Conservation (phyloP, 2,329 filamentous ascomycete genomes). For the Colletotrichum karsti region DNA sequence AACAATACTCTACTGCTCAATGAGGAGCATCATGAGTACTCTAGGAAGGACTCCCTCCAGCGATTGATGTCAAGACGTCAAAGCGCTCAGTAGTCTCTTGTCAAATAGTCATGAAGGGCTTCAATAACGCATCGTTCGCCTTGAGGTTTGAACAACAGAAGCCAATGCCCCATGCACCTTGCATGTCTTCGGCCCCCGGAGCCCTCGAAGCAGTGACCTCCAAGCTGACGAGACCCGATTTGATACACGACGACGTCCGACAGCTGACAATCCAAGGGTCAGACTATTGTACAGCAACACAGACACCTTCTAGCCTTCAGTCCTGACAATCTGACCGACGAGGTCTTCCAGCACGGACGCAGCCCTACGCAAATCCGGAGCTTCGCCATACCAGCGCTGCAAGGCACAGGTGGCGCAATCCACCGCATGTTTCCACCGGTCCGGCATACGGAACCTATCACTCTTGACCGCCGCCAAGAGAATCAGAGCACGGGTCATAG, state of each 20-base stretch:
- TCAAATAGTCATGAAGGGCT: neutral
- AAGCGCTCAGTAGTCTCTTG: neutral
- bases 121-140: neutral
- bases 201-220: neutral
- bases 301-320: constrained; percentile 10
- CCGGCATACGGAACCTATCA: constrained; percentile 27
- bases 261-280: neutral
- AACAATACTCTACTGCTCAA: too few relatives aligned
- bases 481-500: constrained; percentile 33
- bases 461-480: constrained; percentile 36
- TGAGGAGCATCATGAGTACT: neutral
- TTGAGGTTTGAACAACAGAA: neutral
- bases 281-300: constrained; percentile 7
- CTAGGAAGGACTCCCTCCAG: neutral
- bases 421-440: constrained; percentile 33
- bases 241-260: neutral
- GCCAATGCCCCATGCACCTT: neutral
- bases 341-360: constrained; percentile 16
- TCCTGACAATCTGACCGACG: constrained; percentile 15
- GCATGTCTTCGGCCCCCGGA: neutral
- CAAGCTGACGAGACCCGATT: neutral
- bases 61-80: neutral
- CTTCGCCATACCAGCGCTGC: constrained; percentile 34
- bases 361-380: constrained; percentile 27
- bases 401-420: constrained; percentile 29